phyloP scores from a whole-genome alignment of 768 basidiomycete genomes.

The Hysterangium stoloniferum region DNA sequence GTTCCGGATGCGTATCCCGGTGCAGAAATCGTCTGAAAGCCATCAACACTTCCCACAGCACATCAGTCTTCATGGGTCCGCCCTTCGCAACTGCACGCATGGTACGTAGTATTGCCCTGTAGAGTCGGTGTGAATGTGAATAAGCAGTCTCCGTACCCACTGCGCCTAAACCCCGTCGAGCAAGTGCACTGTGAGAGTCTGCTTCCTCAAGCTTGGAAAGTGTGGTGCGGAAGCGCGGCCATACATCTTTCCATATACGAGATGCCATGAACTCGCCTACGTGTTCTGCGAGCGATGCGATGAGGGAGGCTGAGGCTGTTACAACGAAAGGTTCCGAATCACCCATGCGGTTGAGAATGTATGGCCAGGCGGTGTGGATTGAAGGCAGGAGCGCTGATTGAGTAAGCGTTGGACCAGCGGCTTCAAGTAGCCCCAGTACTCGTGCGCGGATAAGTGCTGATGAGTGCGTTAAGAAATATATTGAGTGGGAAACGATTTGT shows the following conservation, averaged over 20 bases:
- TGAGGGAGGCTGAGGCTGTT: conserved; percentile 60
- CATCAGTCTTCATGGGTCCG: conserved; percentile 20
- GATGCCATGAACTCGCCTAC: conserved; percentile 82
- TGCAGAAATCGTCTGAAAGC: conserved; percentile 73
- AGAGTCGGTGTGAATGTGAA: conserved; percentile 73
- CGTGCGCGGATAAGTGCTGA: conserved; percentile 81
- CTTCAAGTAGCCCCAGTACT: conserved; percentile 66
- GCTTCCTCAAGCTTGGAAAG: conserved; percentile 52
- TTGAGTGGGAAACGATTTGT: conserved; percentile 79
- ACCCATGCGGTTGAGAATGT: conserved; percentile 71
- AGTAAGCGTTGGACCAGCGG: conserved; percentile 63
- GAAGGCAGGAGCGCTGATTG: conserved; percentile 75
- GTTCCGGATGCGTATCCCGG: conserved; percentile 55
- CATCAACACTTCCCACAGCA: conserved; percentile 79
- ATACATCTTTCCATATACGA: conserved; percentile 85
- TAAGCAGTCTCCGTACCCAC: conserved; percentile 66
- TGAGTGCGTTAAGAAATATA: conserved; percentile 86
- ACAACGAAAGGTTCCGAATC: conserved; percentile 76
- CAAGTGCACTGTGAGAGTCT: conserved; percentile 60
- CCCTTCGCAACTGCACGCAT: conserved; percentile 58
- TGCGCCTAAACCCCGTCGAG: conserved; percentile 41
- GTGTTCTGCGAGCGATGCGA: conserved; percentile 63
- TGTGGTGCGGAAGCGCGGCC: conserved; percentile 72
- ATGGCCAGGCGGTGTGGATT: conserved; percentile 91
- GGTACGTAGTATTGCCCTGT: conserved; percentile 67